These are phyloP conservation scores for Cucurbita maxima DNA, from an alignment of 306 rosid genomes.

Conservation along the genomic window DNA sequence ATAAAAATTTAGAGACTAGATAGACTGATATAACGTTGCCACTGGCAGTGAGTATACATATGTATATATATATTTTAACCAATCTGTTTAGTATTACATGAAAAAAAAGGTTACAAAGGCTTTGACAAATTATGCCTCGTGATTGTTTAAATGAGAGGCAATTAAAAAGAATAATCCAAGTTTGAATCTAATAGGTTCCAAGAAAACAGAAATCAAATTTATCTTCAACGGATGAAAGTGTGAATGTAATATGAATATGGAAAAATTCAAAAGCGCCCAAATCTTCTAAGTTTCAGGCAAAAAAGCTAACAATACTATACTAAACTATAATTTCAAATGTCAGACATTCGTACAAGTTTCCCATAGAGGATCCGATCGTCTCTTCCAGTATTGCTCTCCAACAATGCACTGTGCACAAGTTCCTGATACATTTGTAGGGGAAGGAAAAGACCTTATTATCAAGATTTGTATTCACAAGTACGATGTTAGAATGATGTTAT, in stretches of 20 bases:
- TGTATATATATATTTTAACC: no score
- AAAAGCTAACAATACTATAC: neutral
- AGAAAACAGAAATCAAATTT: neutral
- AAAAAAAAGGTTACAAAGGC: no score
- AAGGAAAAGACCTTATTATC: neutral
- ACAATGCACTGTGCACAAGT: slow-evolving; percentile 90
- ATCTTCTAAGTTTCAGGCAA: neutral
- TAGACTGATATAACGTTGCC: no score
- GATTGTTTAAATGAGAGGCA: no score
- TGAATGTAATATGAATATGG: neutral
- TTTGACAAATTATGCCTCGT: no score
- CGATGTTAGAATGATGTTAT: no score
- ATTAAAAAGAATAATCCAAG: no score
- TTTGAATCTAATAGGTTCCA: no score
- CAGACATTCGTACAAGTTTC: slow-evolving; percentile 68
- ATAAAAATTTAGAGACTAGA: no score
- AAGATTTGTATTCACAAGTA: neutral
- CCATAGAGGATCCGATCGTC: slow-evolving; percentile 76
- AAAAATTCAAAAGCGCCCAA: neutral
- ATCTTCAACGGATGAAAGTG: neutral
- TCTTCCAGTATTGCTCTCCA: slow-evolving; percentile 93
- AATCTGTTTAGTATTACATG: no score
- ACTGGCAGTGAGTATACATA: no score
- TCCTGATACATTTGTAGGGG: slow-evolving; percentile 35
- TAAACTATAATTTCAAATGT: slow-evolving; percentile 21